Evolutionary conservation across 345 rosid species (phyloP), one percentile per base, ranked within the genome.

Genomic region (Syzygium jambos): DNA sequence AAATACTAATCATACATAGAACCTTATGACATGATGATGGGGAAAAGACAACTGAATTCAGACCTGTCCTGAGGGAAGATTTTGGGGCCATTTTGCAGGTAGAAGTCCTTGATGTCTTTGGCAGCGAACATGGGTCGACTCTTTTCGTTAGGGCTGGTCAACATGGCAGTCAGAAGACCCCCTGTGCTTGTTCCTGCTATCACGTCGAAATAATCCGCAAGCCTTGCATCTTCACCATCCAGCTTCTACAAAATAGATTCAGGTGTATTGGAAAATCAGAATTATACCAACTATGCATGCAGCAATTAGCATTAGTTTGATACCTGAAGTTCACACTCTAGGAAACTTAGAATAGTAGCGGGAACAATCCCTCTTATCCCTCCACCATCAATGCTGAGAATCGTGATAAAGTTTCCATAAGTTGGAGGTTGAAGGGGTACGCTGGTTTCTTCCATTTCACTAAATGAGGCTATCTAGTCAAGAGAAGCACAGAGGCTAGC

Each of bases 301-400:
- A 57, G 65, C 65, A 57, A 57, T 57, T 57, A 25, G 65, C 65
- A 57, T 57, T 57, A 57, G 29, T 57, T 57, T 6, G 25, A 14
- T 57, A 57, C 65, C 90, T 93, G 92, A 87, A 91, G 90, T 78
- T 89, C 87, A 25, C 87, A 86, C 87, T 92, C 92, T 5, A 91
- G 91, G 84, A 87, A 91, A 43, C 53, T 87, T 46, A 89, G 88
- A 78, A 91, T 88, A 12, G 92, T 87, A 73, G 87, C 91, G 4
- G 94, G 94, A 54, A 92, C 92, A 22, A 92, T 68, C 23, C 94
- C 92, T 88, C 94, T 88, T 29, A 92, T 89, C 2, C 92, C 94
- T 21, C 92, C 95, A 14, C 94, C 94, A 86, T 91, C 95, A 29
- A 93, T 90, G 87, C 92, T 92, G 51, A 92, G 92, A 59, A 92